Base-by-base conservation (phyloP, 805 yeast genomes). In the Lipomyces lipofer region DNA sequence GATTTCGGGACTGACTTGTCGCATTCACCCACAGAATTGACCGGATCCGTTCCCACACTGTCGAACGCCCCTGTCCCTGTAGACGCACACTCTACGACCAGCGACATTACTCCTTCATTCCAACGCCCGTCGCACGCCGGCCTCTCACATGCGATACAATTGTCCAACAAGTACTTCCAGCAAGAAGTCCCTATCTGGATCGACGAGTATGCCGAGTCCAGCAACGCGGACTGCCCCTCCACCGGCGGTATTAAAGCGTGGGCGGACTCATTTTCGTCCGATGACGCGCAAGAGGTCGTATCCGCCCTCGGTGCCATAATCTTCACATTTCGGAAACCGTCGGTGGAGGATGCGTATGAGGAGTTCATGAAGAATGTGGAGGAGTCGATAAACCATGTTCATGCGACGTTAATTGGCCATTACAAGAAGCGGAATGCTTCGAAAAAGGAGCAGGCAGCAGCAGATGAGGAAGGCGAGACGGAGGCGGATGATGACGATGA, bases 271-370 rank as follows among this genome's bases (percentile, higher is more conserved):
- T 73, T 71, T 54, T 33, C 62, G 12, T 59, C 70, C 4, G 61
- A 55, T 1, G 73, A 65, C 29, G 75, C 76, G 2, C 39, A 38
- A n/a, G 73, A 70, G 49, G 75, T 71, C 0, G 59, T 75, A 0
- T 68, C 69, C 10, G 73, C 66, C 12, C 60, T 74, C 1, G 68
- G 66, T 7, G 69, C 71, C n/a, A 64, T 74, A n/a, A 56, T 73
- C 10, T 64, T 60, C 53, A 68, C 73, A 7, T 53, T 69, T 21
- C 43, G 64, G n/a, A 44, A 45, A 22, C 63, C 60, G 7, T 10
- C 44, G 10, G 19, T 19, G 4, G 36, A 3, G 5, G 27, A 32
- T 2, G 64, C 64, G 9, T 52, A 60, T 6, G 49, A 49, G 12
- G 33, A 42, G 13, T 32, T 45, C 10, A 50, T 27, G 10, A 51